Evolutionary conservation across 192 early-diverging fungal species (phyloP).

Genomic region (Podila clonocystis): DNA sequence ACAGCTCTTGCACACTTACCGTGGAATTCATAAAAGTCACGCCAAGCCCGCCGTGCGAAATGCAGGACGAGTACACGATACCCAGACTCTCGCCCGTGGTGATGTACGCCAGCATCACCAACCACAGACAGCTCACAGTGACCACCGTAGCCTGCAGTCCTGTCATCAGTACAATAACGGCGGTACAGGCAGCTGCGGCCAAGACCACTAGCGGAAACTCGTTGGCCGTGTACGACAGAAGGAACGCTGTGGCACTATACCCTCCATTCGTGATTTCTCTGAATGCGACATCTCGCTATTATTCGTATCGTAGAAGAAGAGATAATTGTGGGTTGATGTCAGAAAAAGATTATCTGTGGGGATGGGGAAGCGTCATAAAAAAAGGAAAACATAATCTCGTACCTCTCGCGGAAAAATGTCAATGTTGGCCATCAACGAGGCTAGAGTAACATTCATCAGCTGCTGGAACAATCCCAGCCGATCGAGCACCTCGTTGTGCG

Average conservation of each 20-base stretch:
- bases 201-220: slow-evolving; percentile 15
- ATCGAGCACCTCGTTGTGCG: not conserved
- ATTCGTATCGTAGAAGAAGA: not conserved
- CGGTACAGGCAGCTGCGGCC: not conserved
- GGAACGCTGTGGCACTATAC: slow-evolving; percentile 15
- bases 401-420: slow-evolving; percentile 14
- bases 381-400: not conserved
- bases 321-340: too few relatives aligned
- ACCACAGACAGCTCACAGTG: not conserved
- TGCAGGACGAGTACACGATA: not conserved
- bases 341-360: too few relatives aligned
- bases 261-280: slow-evolving; percentile 26
- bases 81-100: slow-evolving; percentile 14
- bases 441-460: not conserved
- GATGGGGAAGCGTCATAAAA: too few relatives aligned
- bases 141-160: not conserved
- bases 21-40: slow-evolving; percentile 5
- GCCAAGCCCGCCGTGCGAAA: not conserved
- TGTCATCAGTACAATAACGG: not conserved
- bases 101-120: slow-evolving; percentile 9
- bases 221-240: slow-evolving; percentile 9
- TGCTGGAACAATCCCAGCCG: slow-evolving; percentile 12
- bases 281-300: slow-evolving; percentile 17
- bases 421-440: not conserved
- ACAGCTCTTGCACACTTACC: not conserved